Conservation (phyloP, 306 rosid species). For the Castanea mollissima region DNA sequence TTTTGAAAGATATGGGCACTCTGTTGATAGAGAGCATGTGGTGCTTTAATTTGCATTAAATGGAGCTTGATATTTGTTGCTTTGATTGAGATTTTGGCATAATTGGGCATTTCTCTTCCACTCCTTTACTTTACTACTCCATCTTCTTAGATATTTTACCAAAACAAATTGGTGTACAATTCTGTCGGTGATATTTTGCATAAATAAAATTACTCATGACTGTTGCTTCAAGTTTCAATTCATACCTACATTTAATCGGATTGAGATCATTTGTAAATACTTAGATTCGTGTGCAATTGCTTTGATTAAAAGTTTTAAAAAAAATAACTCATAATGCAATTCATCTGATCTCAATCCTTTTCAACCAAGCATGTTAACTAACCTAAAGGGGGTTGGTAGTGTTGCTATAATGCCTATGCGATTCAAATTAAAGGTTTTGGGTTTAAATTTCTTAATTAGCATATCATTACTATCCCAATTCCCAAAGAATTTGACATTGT, state of each 20-base stretch:
- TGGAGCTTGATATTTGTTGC: background rate
- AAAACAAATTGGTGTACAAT: background rate
- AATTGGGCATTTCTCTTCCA: background rate
- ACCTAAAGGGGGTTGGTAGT: no score
- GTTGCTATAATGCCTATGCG: no score
- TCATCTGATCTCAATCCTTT: no score
- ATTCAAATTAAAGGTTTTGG: no score
- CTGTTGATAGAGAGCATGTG: background rate
- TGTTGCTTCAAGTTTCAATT: background rate
- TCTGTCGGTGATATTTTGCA: background rate
- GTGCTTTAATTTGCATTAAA: conserved; percentile 13
- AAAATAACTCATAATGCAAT: no score
- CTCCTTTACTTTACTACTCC: background rate
- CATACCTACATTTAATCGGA: background rate
- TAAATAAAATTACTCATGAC: background rate
- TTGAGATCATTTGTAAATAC: no score
- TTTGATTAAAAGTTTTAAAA: no score
- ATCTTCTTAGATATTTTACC: background rate
- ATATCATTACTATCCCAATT: no score
- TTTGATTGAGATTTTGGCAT: background rate
- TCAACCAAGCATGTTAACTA: no score
- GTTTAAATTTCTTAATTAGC: no score
- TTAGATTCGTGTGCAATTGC: no score
- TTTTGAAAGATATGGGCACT: background rate
- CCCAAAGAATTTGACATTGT: no score